Evolutionary conservation across 2,329 filamentous ascomycete genomes (phyloP).

Genomic region (Orbilia blumenaviensis): DNA sequence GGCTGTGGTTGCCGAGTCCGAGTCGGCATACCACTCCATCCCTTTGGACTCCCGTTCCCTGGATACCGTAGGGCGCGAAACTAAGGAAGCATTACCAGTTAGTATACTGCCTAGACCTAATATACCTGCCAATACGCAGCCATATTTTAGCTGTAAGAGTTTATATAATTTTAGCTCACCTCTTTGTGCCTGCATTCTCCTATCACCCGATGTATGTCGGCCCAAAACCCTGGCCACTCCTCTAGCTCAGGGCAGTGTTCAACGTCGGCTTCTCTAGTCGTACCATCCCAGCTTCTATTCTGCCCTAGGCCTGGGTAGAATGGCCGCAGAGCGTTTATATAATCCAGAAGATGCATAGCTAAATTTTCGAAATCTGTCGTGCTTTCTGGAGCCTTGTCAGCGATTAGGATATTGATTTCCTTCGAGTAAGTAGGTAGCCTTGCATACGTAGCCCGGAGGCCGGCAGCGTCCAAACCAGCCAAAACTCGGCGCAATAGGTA

Average conservation of each 20-base stretch:
- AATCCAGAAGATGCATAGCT: slow-evolving; percentile 28
- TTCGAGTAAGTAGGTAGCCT: no score
- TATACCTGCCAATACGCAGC: neutral
- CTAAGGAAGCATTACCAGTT: neutral
- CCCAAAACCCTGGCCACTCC: slow-evolving; percentile 29
- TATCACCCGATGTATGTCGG: neutral
- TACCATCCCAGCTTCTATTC: neutral
- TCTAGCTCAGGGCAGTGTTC: slow-evolving; percentile 12
- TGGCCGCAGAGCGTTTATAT: slow-evolving; percentile 21
- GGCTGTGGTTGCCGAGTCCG: neutral
- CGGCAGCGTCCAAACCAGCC: no score
- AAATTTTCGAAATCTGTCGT: no score
- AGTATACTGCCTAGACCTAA: neutral
- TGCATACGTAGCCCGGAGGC: no score
- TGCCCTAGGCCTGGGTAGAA: slow-evolving; percentile 7
- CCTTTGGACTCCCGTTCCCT: neutral
- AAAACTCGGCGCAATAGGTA: no score
- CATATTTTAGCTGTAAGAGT: neutral
- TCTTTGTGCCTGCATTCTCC: neutral
- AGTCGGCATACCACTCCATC: neutral
- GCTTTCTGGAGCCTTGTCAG: neutral
- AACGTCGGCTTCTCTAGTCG: neutral
- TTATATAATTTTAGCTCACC: neutral
- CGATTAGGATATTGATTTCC: no score
- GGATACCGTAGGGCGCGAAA: neutral